A percentile compares a stretch with the other conserved stretches of the same genome.
These are phyloP conservation scores for Beauveria scarabaeidicola DNA, from an alignment of 2,329 filamentous ascomycete genomes.

Conservation along the genomic window DNA sequence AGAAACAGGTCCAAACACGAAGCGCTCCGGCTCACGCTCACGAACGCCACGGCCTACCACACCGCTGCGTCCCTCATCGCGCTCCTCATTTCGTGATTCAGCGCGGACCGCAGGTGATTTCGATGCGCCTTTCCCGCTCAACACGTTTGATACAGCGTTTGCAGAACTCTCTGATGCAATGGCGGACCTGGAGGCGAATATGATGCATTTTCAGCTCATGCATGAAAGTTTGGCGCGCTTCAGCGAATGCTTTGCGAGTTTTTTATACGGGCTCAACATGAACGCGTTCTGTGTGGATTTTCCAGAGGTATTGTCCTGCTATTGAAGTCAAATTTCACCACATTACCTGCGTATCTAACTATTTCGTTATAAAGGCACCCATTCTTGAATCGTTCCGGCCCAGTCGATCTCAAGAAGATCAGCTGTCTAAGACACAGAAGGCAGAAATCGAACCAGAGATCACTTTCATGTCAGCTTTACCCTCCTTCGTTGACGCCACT, in stretches of 20 bases:
- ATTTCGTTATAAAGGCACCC: constrained; percentile 51
- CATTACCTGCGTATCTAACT: neutral
- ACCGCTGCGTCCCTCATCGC: constrained; percentile 80
- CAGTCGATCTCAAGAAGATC: constrained; percentile 49
- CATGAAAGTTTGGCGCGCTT: constrained; percentile 90
- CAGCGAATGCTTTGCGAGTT: constrained; percentile 90
- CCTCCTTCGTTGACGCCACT: neutral
- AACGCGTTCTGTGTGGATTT: constrained; percentile 99
- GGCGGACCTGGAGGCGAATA: constrained; percentile 92
- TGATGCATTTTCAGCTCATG: constrained; percentile 95
- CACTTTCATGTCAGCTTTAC: constrained; percentile 65
- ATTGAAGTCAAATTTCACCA: neutral
- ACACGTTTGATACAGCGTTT: constrained; percentile 79
- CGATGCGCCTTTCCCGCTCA: constrained; percentile 60
- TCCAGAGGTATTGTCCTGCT: constrained; percentile 60
- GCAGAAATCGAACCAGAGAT: constrained; percentile 54
- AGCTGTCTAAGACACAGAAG: constrained; percentile 21
- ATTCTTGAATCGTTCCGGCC: constrained; percentile 74
- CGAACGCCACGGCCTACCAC: constrained; percentile 76
- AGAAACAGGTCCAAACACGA: constrained; percentile 18
- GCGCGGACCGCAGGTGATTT: constrained; percentile 45
- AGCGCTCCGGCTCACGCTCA: constrained; percentile 51
- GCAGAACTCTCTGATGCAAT: constrained; percentile 89
- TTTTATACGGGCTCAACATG: constrained; percentile 96
- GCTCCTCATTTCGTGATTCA: constrained; percentile 78